phyloP scores from a whole-genome alignment of 2,329 filamentous ascomycete genomes.

The Trichoderma harzianum region DNA sequence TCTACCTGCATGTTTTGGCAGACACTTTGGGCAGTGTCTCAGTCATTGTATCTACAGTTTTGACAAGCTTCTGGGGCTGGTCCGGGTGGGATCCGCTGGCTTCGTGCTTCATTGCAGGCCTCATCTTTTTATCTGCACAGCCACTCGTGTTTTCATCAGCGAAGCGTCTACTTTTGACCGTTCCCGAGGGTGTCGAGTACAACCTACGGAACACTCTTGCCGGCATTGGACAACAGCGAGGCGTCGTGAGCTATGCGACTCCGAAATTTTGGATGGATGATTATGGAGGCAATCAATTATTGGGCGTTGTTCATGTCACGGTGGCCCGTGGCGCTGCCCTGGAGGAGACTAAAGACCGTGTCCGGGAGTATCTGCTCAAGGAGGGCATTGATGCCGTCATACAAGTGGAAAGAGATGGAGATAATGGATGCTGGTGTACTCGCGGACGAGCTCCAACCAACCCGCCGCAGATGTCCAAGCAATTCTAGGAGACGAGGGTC shows the following conservation, averaged over 20 bases:
- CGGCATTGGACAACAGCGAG: slow-evolving; percentile 75
- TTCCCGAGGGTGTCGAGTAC: slow-evolving; percentile 85
- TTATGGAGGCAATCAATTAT: slow-evolving; percentile 52
- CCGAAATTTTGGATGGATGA: slow-evolving; percentile 94
- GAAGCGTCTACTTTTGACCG: slow-evolving; percentile 74
- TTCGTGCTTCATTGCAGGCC: slow-evolving; percentile 85
- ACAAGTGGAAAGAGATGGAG: slow-evolving; percentile 83
- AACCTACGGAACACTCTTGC: slow-evolving; percentile 80
- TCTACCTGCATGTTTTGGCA: slow-evolving; percentile 91
- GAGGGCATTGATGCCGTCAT: slow-evolving; percentile 78
- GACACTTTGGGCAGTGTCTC: slow-evolving; percentile 93
- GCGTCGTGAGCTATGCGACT: slow-evolving; percentile 80
- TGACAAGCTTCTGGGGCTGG: slow-evolving; percentile 88
- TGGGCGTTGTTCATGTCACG: slow-evolving; percentile 84
- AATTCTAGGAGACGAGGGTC: slow-evolving; percentile 27
- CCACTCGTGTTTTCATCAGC: slow-evolving; percentile 85
- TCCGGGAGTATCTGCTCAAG: slow-evolving; percentile 65
- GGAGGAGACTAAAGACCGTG: slow-evolving; percentile 80
- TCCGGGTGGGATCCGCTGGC: slow-evolving; percentile 92
- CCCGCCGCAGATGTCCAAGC: slow-evolving; percentile 32
- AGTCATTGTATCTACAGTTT: slow-evolving; percentile 84
- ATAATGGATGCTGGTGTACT: slow-evolving; percentile 59
- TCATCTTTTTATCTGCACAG: slow-evolving; percentile 90
- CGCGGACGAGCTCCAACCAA: slow-evolving; percentile 27
- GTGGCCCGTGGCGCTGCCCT: slow-evolving; percentile 68